Conservation (phyloP, 495 filamentous ascomycete species). For the Annulohypoxylon nitens region DNA sequence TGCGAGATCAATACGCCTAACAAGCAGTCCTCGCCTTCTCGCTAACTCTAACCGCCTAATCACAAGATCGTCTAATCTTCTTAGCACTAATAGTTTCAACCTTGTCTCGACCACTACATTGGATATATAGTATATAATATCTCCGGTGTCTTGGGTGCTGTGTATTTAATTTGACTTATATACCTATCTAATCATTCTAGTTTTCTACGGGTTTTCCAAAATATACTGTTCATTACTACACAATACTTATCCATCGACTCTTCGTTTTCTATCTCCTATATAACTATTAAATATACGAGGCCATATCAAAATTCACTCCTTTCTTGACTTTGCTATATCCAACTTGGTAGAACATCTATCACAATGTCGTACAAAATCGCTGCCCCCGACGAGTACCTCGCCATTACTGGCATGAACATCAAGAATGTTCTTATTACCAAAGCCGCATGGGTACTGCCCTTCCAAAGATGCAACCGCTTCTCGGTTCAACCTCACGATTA, state of each 20-base stretch:
- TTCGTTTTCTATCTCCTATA: slow-evolving; percentile 1
- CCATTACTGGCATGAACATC: slow-evolving; percentile 83
- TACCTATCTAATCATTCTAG: neutral
- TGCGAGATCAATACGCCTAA: neutral
- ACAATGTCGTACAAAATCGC: slow-evolving; percentile 62
- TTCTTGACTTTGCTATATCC: neutral
- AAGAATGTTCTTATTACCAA: slow-evolving; percentile 78
- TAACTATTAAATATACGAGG: neutral
- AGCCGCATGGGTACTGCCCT: slow-evolving; percentile 75
- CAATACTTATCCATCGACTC: neutral
- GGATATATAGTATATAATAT: no score
- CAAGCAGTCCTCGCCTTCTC: neutral
- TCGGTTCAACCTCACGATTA: slow-evolving; percentile 82
- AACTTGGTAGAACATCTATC: slow-evolving; percentile 19
- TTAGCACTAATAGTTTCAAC: neutral
- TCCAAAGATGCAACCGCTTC: slow-evolving; percentile 69
- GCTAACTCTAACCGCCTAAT: neutral
- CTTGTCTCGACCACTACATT: neutral
- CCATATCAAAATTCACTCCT: neutral
- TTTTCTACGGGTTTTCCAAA: neutral
- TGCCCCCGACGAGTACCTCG: slow-evolving; percentile 74
- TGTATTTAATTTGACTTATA: neutral
- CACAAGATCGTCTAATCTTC: neutral
- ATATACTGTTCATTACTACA: neutral
- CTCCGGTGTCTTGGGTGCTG: neutral